phyloP scores from a whole-genome alignment of 2,329 filamentous ascomycete species.

The Ilyonectria sp. region DNA sequence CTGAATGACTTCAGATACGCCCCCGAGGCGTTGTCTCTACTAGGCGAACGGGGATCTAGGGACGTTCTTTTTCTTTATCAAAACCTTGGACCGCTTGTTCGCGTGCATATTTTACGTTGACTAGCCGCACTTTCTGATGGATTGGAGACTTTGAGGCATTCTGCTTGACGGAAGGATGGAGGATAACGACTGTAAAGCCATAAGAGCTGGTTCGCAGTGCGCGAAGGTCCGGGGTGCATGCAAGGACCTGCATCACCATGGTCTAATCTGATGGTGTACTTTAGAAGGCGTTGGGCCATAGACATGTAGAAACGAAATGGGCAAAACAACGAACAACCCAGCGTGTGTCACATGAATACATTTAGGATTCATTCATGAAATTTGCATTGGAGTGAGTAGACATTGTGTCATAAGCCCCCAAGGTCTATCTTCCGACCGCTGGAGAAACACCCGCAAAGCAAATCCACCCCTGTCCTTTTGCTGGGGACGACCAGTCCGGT shows the following conservation, averaged over 20 bases:
- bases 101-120: slow-evolving; percentile 45
- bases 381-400: slow-evolving; percentile 29
- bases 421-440: slow-evolving; percentile 29
- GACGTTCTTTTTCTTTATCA: slow-evolving; percentile 44
- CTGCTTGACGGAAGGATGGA: slow-evolving; percentile 48
- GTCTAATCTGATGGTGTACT: slow-evolving; percentile 60
- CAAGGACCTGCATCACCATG: slow-evolving; percentile 54
- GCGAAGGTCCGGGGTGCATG: slow-evolving; percentile 52
- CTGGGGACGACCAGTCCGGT: slow-evolving; percentile 43
- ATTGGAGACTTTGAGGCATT: slow-evolving; percentile 52
- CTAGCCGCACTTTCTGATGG: slow-evolving; percentile 44
- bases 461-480: slow-evolving; percentile 45
- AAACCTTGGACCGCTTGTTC: slow-evolving; percentile 42
- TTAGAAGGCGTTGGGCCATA: slow-evolving; percentile 59
- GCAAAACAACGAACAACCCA: slow-evolving; percentile 38
- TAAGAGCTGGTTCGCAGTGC: slow-evolving; percentile 57
- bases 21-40: slow-evolving; percentile 45
- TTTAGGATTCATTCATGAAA: slow-evolving; percentile 4
- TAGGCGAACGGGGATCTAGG: slow-evolving; percentile 53
- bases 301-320: slow-evolving; percentile 58
- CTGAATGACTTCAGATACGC: slow-evolving; percentile 32
- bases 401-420: slow-evolving; percentile 27
- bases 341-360: slow-evolving; percentile 3
- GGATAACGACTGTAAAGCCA: slow-evolving; percentile 54
- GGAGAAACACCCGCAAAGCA: slow-evolving; percentile 37